These are phyloP conservation scores for Lactarius sp. DNA, from an alignment of 768 basidiomycete species.

Conservation along the genomic window DNA sequence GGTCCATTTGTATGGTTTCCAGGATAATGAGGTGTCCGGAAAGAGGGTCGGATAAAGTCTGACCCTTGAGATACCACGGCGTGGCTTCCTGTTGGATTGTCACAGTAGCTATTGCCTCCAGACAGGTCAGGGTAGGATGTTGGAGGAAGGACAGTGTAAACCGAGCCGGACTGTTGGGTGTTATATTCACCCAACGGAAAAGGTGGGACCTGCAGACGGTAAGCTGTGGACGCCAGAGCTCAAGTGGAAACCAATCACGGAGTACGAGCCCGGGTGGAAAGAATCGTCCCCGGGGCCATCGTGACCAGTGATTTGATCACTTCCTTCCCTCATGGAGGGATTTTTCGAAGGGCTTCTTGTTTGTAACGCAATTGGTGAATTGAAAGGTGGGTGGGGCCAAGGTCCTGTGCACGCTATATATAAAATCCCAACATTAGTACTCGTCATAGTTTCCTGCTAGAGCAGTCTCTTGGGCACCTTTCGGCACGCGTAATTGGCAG, in stretches of 20 bases:
- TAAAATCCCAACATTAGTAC: background rate
- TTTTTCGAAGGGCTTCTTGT: background rate
- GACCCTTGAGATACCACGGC: background rate
- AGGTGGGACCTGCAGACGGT: background rate
- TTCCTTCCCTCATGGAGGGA: background rate
- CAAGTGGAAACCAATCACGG: background rate
- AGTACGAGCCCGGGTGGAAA: background rate
- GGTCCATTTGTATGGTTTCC: background rate
- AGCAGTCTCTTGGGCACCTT: background rate
- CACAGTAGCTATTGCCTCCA: background rate
- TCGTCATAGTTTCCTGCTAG: background rate
- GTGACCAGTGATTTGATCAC: background rate
- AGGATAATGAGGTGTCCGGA: background rate
- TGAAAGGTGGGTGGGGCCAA: too few relatives aligned
- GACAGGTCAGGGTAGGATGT: background rate
- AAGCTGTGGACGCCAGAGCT: background rate
- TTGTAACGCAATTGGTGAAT: background rate
- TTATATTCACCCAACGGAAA: background rate
- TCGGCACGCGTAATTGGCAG: background rate
- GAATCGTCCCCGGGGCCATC: background rate
- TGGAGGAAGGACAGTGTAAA: background rate
- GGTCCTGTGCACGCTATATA: background rate
- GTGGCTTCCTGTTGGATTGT: background rate
- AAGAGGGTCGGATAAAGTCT: too few relatives aligned
- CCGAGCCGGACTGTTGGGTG: background rate